These are phyloP conservation scores for Blastocystis sp. DNA, from an alignment of 352 stramenopile species.

Conservation along the genomic window DNA sequence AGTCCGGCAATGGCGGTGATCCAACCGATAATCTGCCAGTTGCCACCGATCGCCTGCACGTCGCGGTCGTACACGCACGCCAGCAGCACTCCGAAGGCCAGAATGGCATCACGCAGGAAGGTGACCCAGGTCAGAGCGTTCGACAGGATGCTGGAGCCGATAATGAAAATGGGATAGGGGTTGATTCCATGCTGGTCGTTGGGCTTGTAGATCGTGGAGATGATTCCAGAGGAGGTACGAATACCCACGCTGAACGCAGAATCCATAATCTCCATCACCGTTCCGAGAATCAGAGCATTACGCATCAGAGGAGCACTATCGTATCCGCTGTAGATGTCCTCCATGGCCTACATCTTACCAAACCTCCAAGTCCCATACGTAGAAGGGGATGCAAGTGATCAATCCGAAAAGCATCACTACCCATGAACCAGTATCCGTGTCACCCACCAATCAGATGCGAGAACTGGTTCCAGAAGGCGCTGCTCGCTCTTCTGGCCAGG, in stretches of 20 bases:
- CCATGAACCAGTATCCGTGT: neutral
- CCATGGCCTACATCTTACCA: constrained; percentile 25
- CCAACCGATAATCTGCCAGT: constrained; percentile 2
- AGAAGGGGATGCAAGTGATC: constrained; percentile 43
- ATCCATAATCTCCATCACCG: constrained; percentile 35
- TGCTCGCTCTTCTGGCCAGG: neutral
- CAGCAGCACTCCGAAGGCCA: constrained; percentile 19
- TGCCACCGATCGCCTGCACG: constrained; percentile 14
- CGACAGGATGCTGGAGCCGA: neutral
- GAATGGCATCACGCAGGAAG: constrained; percentile 34
- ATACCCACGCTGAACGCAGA: constrained; percentile 30
- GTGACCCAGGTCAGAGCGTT: constrained; percentile 29
- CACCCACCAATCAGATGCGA: neutral
- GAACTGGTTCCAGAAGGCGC: neutral
- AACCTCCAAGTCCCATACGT: neutral
- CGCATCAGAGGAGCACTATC: constrained; percentile 20
- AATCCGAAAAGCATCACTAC: constrained; percentile 50
- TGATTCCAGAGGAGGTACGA: neutral
- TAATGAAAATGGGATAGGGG: neutral
- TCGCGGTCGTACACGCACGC: constrained; percentile 7
- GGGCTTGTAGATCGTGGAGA: neutral
- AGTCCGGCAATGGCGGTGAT: neutral
- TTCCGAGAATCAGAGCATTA: neutral
- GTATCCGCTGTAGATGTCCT: constrained; percentile 32
- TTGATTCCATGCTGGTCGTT: neutral